phyloP scores from a whole-genome alignment of 2,329 filamentous ascomycete species.

The Corynespora cassiicola region DNA sequence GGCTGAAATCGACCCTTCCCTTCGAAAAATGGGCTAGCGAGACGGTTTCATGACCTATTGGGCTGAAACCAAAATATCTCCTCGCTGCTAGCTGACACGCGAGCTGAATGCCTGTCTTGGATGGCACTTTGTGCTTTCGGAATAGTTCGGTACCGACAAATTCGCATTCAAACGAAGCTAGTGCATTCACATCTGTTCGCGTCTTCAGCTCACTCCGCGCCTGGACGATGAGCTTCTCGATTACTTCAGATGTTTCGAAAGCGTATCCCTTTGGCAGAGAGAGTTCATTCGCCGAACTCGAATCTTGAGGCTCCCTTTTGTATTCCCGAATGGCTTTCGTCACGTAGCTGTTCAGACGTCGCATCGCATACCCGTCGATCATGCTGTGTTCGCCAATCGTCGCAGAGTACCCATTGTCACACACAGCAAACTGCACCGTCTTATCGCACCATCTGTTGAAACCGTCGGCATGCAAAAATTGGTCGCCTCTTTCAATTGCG shows the following conservation, averaged over 20 bases:
- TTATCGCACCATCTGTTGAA: constrained; percentile 2
- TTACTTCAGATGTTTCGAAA: not conserved
- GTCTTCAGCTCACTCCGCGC: not conserved
- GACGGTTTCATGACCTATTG: no score
- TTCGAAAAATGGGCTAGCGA: no score
- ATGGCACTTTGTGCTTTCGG: not conserved
- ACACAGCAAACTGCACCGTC: constrained; percentile 2
- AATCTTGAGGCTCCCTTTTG: no score
- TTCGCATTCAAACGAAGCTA: not conserved
- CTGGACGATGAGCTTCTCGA: not conserved
- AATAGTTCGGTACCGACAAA: not conserved
- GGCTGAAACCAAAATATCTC: no score
- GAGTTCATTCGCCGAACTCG: no score
- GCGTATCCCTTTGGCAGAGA: not conserved
- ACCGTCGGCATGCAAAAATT: not conserved
- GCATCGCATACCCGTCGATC: constrained; percentile 3
- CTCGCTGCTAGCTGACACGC: no score
- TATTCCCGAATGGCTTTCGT: not conserved
- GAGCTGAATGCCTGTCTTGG: not conserved
- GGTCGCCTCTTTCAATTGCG: not conserved
- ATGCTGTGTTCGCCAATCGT: constrained; percentile 3
- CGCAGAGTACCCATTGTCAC: constrained; percentile 1
- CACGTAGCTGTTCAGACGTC: not conserved
- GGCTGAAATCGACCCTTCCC: no score
- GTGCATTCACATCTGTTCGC: not conserved